Conservation (phyloP, 108 stramenopile genomes). For the Craspedostauros australis region DNA sequence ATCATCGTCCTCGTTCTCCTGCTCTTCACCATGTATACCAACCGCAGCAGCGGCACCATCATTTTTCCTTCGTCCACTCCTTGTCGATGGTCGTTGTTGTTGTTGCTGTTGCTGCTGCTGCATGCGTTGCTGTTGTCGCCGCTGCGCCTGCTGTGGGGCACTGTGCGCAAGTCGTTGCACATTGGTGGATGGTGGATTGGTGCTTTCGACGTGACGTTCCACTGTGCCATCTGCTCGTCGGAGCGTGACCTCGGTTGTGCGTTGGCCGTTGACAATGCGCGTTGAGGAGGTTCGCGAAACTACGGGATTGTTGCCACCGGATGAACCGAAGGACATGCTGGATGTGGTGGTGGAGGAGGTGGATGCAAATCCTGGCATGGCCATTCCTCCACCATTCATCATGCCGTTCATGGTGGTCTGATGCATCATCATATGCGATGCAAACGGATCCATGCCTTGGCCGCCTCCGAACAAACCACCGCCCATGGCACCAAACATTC, state of each 20-base stretch:
- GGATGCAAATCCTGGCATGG: constrained; percentile 5
- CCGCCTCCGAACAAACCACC: constrained; percentile 1
- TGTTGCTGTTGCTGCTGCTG: constrained; percentile 3
- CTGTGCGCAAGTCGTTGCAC: no score
- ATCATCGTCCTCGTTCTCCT: no score
- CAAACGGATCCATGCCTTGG: constrained; percentile 14
- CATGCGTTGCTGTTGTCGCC: background rate
- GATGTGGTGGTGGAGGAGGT: background rate
- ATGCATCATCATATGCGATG: constrained; percentile 12
- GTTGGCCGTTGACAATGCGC: constrained; percentile 72
- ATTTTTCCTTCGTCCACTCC: background rate
- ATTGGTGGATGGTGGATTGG: no score
- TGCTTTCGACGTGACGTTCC: constrained; percentile 48
- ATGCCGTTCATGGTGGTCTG: background rate
- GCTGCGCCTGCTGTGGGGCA: background rate
- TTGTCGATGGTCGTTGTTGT: background rate
- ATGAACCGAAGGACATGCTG: constrained; percentile 3
- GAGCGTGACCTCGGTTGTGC: constrained; percentile 63
- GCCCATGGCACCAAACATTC: constrained; percentile 23
- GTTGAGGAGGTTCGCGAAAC: constrained; percentile 41
- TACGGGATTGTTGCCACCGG: constrained; percentile 3
- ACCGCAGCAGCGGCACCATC: background rate
- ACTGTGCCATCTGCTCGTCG: constrained; percentile 72
- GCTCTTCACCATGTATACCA: no score
- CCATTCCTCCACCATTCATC: constrained; percentile 2